These are phyloP conservation scores for Tylopilus intermedius DNA, from an alignment of 768 basidiomycete genomes.

Conservation along the genomic window DNA sequence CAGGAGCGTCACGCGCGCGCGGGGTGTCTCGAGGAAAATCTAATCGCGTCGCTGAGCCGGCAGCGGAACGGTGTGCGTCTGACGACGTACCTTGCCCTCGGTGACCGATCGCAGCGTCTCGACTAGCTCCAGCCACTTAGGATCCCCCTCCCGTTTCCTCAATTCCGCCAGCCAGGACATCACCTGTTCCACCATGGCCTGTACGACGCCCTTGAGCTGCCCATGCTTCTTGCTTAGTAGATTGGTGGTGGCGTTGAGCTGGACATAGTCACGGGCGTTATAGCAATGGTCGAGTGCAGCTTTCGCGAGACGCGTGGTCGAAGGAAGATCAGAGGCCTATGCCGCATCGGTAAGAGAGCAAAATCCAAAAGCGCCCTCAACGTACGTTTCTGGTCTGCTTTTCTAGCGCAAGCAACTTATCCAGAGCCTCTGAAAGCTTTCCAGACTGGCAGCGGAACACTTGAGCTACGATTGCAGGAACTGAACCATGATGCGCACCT, in stretches of 20 bases:
- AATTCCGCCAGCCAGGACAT: constrained; percentile 81
- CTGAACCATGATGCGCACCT: constrained; percentile 45
- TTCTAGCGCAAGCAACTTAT: constrained; percentile 84
- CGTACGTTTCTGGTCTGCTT: constrained; percentile 94
- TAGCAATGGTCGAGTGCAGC: constrained; percentile 69
- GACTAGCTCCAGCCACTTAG: constrained; percentile 81
- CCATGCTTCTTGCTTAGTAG: constrained; percentile 92
- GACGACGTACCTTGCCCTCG: constrained; percentile 81
- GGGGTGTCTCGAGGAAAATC: constrained; percentile 96
- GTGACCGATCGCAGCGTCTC: constrained; percentile 88
- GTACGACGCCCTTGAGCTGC: constrained; percentile 85
- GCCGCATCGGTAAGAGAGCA: neutral
- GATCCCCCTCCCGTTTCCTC: constrained; percentile 58
- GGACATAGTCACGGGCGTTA: constrained; percentile 60
- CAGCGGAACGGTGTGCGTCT: neutral
- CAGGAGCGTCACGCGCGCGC: constrained; percentile 87
- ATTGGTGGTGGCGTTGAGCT: constrained; percentile 65
- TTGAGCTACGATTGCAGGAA: constrained; percentile 6
- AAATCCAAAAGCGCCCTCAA: constrained; percentile 1
- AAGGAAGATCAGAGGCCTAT: constrained; percentile 87
- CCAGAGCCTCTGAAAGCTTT: constrained; percentile 79
- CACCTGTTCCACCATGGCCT: constrained; percentile 84
- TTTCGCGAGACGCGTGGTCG: constrained; percentile 84
- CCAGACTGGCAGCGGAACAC: constrained; percentile 51
- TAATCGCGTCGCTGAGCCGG: constrained; percentile 29